Evolutionary conservation across 192 early-diverging fungal species (phyloP), one percentile per base, ranked within the genome.

Genomic region (Kickxella alabastrina): DNA sequence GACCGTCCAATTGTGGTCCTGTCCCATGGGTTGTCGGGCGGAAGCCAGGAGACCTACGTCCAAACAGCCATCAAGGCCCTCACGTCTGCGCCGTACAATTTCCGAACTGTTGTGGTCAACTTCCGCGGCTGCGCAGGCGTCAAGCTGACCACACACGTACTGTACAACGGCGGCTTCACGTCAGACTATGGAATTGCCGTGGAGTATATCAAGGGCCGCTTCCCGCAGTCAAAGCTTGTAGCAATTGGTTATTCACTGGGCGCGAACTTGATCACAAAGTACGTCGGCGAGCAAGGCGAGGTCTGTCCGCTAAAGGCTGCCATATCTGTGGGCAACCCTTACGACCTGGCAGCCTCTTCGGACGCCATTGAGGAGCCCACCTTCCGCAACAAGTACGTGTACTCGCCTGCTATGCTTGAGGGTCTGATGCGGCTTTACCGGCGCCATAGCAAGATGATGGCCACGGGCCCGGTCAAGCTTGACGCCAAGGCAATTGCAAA

Each of bases 191-290:
- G 60, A 42, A 53, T 52, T 38, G 68, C 68, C 1, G 55, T 77
- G 10, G 57, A 57, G 18, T 56, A 71, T 34, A 48, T 77, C 14
- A 57, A 22, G 22, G 39, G 86, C 14, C 75, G 85, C 24, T 61
- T 79, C 40, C 84, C 90, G 2, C 50, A 65, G 25, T 81, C 88
- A 25, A 79, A 87, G 17, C 50, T 95, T 35, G 68, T 92, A 40
- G 90, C 83, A 15, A 71, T 92, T 48, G 95, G 95, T 5, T 98
- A 89, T 65, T 91, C 88, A 32, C 75, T 98, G 41, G 95, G 95
- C 18, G 82, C 92, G 24, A 98, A 98, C 59, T 82, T 98, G 37
- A 48, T 98, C 28, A 84, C 87, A 52, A 98, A 95, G 78, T 90
- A 84, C 36, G 82, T 89, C 17, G 91, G 91, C n/a, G 88, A 95